phyloP scores from a whole-genome alignment of 176 grass and related monocot species.

The Lolium rigidum region DNA sequence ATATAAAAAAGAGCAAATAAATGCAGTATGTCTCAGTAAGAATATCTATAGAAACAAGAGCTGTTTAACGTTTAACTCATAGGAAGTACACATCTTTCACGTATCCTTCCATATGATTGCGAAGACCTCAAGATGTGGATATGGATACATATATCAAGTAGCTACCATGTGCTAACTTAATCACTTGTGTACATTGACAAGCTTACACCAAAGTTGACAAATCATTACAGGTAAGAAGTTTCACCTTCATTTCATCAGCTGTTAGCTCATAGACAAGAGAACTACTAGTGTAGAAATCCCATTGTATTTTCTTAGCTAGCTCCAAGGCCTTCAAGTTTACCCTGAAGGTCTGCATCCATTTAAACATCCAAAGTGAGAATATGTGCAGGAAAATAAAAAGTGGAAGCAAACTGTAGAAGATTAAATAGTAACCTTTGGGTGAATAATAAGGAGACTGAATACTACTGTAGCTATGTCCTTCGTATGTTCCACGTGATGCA shows the following conservation, averaged over 20 bases:
- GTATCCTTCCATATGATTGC: neutral
- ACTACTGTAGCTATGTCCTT: constrained; percentile 73
- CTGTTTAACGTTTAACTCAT: neutral
- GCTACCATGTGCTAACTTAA: neutral
- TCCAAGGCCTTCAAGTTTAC: constrained; percentile 90
- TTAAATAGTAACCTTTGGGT: constrained; percentile 60
- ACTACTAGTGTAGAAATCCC: constrained; percentile 70
- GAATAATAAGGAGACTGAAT: constrained; percentile 85
- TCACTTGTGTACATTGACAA: neutral
- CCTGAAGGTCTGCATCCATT: constrained; percentile 62
- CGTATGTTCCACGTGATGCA: constrained; percentile 53
- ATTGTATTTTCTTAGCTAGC: constrained; percentile 75
- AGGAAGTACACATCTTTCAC: neutral
- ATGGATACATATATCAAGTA: constrained; percentile 13
- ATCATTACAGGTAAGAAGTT: constrained; percentile 26
- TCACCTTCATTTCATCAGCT: constrained; percentile 74
- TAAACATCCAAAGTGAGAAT: constrained; percentile 33
- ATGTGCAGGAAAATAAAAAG: constrained; percentile 30
- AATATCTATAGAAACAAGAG: constrained; percentile 25
- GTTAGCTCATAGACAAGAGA: constrained; percentile 56
- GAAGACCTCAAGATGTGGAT: constrained; percentile 14
- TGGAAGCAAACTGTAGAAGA: constrained; percentile 18
- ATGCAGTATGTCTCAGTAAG: neutral
- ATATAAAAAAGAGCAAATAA: constrained; percentile 20
- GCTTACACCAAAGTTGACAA: constrained; percentile 21